These are phyloP conservation scores for Quercus dentata DNA, from an alignment of 306 rosid species.

Conservation along the genomic window DNA sequence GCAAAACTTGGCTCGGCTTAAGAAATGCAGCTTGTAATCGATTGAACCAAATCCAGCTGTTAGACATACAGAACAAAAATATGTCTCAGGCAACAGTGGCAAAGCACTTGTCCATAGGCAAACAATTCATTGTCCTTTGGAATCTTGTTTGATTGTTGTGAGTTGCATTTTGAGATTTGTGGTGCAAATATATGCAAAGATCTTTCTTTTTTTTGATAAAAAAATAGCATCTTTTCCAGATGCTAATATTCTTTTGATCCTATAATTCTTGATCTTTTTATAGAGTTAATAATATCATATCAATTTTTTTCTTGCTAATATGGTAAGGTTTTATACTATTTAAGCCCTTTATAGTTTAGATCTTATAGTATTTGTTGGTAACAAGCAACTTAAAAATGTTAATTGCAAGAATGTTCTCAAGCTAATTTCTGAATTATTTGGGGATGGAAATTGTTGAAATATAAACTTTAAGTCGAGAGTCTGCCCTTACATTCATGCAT, in stretches of 20 bases:
- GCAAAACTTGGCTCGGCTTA: neutral
- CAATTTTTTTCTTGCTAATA: too few species aligned
- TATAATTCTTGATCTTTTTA: neutral
- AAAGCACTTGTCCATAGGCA: neutral
- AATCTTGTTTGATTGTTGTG: neutral
- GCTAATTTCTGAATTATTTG: neutral
- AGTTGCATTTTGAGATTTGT: neutral
- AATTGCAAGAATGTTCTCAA: neutral
- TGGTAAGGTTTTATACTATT: too few species aligned
- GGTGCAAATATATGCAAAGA: neutral
- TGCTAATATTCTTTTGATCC: neutral
- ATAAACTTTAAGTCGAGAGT: neutral
- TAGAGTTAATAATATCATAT: neutral
- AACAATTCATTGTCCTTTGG: neutral
- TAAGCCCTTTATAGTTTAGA: too few species aligned
- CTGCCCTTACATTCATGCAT: neutral
- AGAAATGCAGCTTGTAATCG: neutral
- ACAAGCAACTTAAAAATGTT: neutral
- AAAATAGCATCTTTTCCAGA: neutral
- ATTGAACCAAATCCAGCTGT: neutral
- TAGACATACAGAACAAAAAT: neutral
- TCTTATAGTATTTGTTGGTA: neutral
- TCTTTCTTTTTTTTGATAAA: too few species aligned
- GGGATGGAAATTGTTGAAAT: conserved; percentile 6
- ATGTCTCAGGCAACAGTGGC: neutral